Conservation (phyloP, 1,284 basidiomycete species). For the Cystobasidium sp. region DNA sequence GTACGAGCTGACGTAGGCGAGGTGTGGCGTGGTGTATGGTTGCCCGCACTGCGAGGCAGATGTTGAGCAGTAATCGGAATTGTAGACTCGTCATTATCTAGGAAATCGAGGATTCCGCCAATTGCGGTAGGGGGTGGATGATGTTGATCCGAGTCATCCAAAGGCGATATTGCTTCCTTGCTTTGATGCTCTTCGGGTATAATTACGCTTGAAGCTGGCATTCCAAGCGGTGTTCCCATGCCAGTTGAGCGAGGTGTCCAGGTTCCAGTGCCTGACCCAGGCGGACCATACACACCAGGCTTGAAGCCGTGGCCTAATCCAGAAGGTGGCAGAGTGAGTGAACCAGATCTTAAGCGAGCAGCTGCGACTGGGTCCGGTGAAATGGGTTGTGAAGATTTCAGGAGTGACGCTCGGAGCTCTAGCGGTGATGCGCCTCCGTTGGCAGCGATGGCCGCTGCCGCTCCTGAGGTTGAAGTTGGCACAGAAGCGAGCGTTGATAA, state of each 20-base stretch:
- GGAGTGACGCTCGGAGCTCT: conserved; percentile 31
- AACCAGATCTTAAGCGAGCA: conserved; percentile 77
- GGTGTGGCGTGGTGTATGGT: not conserved
- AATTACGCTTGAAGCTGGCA: conserved; percentile 28
- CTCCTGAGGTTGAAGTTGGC: not conserved
- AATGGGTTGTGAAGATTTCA: conserved; percentile 34
- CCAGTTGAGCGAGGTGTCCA: conserved; percentile 47
- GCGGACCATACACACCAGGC: conserved; percentile 60
- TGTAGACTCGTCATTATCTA: conserved; percentile 32
- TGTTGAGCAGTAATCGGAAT: conserved; percentile 9
- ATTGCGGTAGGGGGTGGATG: conserved; percentile 27
- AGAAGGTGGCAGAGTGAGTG: conserved; percentile 72
- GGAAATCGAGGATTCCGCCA: conserved; percentile 37
- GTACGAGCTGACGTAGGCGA: conserved; percentile 21
- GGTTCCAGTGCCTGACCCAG: conserved; percentile 44
- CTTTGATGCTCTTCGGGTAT: conserved; percentile 21
- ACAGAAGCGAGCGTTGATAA: not conserved
- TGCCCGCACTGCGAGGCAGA: conserved; percentile 4
- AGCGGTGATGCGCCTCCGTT: conserved; percentile 6
- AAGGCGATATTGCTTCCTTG: conserved; percentile 1
- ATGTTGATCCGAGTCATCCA: conserved; percentile 35
- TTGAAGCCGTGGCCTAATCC: conserved; percentile 85
- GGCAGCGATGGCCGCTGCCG: not conserved
- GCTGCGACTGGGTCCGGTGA: conserved; percentile 35
- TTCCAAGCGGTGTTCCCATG: conserved; percentile 33